Evolutionary conservation across 108 stramenopile genomes (phyloP).

Genomic region (Aurantiochytrium sp.): DNA sequence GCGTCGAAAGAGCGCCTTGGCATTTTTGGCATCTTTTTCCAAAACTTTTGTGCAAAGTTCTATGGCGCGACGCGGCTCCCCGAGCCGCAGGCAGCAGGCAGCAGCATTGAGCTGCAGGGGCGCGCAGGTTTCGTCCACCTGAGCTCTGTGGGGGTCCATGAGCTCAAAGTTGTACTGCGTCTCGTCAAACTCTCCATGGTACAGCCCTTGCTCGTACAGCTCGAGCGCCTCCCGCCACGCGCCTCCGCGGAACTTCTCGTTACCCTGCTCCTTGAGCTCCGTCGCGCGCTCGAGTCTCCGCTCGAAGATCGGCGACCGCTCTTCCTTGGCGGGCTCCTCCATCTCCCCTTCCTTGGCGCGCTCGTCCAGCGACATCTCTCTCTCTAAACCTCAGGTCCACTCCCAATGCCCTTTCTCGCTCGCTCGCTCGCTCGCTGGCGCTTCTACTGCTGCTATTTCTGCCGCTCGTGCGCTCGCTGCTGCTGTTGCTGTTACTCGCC

Average conservation of each 20-base stretch:
- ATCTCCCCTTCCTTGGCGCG: too few relatives aligned
- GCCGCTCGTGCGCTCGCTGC: too few relatives aligned
- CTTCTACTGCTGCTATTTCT: too few relatives aligned
- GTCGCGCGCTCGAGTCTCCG: not conserved
- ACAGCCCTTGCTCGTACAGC: not conserved
- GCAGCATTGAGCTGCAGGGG: constrained; percentile 9
- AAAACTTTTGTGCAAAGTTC: not conserved
- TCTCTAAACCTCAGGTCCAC: too few relatives aligned
- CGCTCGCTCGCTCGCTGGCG: too few relatives aligned
- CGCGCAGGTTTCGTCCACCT: not conserved
- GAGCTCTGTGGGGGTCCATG: not conserved
- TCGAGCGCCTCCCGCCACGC: not conserved
- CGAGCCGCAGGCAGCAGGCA: not conserved
- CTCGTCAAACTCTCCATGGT: constrained; percentile 6
- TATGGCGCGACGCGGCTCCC: not conserved
- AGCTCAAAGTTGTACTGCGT: constrained; percentile 19
- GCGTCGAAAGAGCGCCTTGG: not conserved
- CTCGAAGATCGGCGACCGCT: not conserved
- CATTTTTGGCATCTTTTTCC: not conserved
- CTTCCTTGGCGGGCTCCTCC: not conserved
- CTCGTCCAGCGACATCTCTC: too few relatives aligned
- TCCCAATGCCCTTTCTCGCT: too few relatives aligned
- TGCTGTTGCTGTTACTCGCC: too few relatives aligned
- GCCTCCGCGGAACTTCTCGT: not conserved
- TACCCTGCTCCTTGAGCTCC: not conserved